Conservation (phyloP, 176 grass and related monocot genomes). For the Zoysia pacifica region DNA sequence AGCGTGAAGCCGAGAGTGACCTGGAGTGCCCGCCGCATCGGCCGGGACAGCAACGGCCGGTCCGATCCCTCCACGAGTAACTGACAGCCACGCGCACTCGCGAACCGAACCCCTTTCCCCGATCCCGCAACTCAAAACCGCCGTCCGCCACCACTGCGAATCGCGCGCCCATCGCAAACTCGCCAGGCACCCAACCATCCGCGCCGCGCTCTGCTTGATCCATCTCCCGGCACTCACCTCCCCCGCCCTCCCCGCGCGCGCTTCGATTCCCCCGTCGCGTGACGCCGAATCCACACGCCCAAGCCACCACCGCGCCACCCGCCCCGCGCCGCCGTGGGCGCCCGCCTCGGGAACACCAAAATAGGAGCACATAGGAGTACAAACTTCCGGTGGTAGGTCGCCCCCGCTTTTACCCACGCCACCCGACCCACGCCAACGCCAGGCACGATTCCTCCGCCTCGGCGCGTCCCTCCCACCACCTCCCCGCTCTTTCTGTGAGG, state of each 20-base stretch:
- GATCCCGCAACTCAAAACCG: background rate
- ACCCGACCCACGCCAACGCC: background rate
- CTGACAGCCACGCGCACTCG: background rate
- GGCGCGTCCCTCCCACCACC: background rate
- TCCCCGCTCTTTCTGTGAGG: constrained; percentile 51
- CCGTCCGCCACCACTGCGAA: background rate
- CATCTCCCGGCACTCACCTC: background rate
- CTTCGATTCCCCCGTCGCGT: background rate
- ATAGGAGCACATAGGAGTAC: background rate
- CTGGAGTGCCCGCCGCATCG: background rate
- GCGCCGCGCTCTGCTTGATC: background rate
- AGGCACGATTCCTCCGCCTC: background rate
- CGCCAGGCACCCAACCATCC: background rate
- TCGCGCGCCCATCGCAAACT: background rate
- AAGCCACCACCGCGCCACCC: background rate
- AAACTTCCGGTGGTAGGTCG: constrained; percentile 49
- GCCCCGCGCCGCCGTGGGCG: no score
- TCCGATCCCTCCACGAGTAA: background rate
- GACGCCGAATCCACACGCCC: constrained; percentile 24
- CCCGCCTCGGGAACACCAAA: constrained; percentile 17
- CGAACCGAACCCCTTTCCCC: background rate
- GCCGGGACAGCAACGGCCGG: constrained; percentile 7
- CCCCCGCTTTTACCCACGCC: constrained; percentile 19
- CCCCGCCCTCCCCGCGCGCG: background rate
- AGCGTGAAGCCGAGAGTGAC: background rate